phyloP scores from a whole-genome alignment of 805 yeast species.

The Starmera amethionina region DNA sequence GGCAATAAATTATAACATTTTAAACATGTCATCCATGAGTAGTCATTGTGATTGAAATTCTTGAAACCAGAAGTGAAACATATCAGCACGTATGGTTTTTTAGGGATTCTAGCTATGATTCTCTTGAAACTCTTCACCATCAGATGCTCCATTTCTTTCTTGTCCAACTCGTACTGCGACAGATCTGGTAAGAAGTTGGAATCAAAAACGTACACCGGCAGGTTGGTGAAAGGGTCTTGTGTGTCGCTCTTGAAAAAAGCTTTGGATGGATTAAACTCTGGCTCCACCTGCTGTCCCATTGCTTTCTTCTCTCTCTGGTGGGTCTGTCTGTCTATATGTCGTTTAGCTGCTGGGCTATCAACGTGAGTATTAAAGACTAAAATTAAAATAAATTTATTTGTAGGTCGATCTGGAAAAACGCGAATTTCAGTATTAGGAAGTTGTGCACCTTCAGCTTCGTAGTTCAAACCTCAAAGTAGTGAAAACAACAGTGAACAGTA shows the following conservation, averaged over 20 bases:
- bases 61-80: constrained; percentile 80
- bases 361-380: neutral
- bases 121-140: constrained; percentile 47
- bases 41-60: constrained; percentile 26
- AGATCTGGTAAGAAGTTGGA: constrained; percentile 69
- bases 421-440: no score
- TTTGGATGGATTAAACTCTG: constrained; percentile 22
- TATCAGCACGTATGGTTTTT: constrained; percentile 52
- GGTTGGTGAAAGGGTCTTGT: constrained; percentile 53
- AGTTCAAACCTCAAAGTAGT: no score
- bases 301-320: neutral
- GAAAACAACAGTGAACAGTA: no score
- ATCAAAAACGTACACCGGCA: constrained; percentile 77
- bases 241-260: constrained; percentile 51
- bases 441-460: no score
- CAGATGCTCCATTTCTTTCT: constrained; percentile 25
- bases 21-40: constrained; percentile 65
- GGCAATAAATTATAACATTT: constrained; percentile 50
- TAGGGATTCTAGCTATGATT: constrained; percentile 49
- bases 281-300: neutral
- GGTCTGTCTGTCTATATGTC: no score
- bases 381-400: neutral
- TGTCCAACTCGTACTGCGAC: constrained; percentile 26
- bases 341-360: neutral
- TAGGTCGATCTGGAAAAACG: neutral